Percentiles rank a stretch among this genome's conserved stretches.
These are phyloP conservation scores for Pseudonitzschia multistriata DNA, from an alignment of 108 stramenopile species.

Conservation along the genomic window DNA sequence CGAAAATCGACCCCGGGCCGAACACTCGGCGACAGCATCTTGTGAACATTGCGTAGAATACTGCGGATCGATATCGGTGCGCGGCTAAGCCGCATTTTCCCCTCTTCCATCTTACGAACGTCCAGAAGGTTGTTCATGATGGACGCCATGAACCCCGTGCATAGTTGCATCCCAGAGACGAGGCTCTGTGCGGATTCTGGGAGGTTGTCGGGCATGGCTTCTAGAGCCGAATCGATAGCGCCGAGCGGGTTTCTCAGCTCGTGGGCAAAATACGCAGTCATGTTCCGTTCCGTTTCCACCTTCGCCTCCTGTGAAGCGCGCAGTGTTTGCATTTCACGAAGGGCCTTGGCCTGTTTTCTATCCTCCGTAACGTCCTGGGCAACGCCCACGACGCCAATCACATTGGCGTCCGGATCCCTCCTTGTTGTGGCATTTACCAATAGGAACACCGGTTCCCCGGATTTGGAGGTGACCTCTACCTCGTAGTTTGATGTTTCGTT, in stretches of 20 bases:
- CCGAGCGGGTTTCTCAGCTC: constrained; percentile 67
- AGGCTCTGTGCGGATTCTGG: constrained; percentile 41
- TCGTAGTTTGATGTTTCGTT: constrained; percentile 72
- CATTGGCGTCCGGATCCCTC: constrained; percentile 47
- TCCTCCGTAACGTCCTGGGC: constrained; percentile 72
- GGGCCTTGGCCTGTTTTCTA: constrained; percentile 47
- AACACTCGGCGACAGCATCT: constrained; percentile 59
- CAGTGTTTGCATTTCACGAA: constrained; percentile 57
- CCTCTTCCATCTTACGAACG: constrained; percentile 72
- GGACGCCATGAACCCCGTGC: constrained; percentile 63
- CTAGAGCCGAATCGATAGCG: constrained; percentile 65
- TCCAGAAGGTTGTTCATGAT: constrained; percentile 79
- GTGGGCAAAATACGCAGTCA: constrained; percentile 79
- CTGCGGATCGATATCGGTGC: constrained; percentile 37
- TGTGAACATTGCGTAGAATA: constrained; percentile 39
- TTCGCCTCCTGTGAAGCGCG: constrained; percentile 66
- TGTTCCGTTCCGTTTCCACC: constrained; percentile 72
- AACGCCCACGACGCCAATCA: constrained; percentile 64
- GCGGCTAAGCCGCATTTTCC: constrained; percentile 50
- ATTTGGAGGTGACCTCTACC: constrained; percentile 67
- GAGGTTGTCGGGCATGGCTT: constrained; percentile 56
- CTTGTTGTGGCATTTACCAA: constrained; percentile 68
- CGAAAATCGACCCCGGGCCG: constrained; percentile 40
- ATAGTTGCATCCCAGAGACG: constrained; percentile 58
- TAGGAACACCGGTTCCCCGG: constrained; percentile 42